A percentile compares a stretch with the other conserved stretches of the same genome.
phyloP scores from a whole-genome alignment of 108 stramenopile genomes.

The Nitzschia sp. region DNA sequence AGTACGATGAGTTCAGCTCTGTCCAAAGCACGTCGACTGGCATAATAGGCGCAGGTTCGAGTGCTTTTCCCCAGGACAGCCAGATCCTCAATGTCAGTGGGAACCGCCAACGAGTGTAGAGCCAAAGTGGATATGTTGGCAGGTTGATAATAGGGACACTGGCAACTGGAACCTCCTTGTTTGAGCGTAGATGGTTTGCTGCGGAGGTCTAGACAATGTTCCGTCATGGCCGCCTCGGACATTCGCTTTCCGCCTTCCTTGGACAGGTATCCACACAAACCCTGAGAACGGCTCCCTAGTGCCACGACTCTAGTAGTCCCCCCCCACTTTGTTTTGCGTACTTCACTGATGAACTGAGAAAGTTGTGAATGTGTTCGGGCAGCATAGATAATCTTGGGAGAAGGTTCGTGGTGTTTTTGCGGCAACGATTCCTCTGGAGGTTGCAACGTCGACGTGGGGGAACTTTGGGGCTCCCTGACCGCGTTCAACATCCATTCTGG shows the following conservation, averaged over 20 bases:
- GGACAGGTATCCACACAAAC: conserved; percentile 68
- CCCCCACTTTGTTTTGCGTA: conserved; percentile 72
- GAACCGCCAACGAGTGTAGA: conserved; percentile 72
- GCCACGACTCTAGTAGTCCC: conserved; percentile 72
- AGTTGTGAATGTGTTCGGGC: conserved; percentile 97
- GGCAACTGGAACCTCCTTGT: conserved; percentile 4
- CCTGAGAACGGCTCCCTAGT: conserved; percentile 75
- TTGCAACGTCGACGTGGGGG: neutral
- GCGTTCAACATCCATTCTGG: conserved; percentile 11
- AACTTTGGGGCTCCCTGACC: neutral
- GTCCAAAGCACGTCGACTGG: conserved; percentile 67
- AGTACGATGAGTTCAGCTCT: conserved; percentile 91
- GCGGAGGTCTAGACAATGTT: conserved; percentile 91
- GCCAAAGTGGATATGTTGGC: conserved; percentile 69
- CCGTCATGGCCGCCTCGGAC: conserved; percentile 78
- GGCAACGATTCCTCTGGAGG: neutral
- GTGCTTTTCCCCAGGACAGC: conserved; percentile 62
- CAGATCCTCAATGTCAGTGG: conserved; percentile 91
- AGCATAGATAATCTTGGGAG: conserved; percentile 82
- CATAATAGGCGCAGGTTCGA: conserved; percentile 94
- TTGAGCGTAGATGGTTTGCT: conserved; percentile 27
- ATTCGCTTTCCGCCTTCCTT: conserved; percentile 6
- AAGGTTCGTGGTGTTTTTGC: neutral
- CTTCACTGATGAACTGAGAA: conserved; percentile 91
- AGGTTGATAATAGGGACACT: conserved; percentile 69